Evolutionary conservation across 2,329 filamentous ascomycete genomes (phyloP).

Genomic region (Trichoderma guizhouense): DNA sequence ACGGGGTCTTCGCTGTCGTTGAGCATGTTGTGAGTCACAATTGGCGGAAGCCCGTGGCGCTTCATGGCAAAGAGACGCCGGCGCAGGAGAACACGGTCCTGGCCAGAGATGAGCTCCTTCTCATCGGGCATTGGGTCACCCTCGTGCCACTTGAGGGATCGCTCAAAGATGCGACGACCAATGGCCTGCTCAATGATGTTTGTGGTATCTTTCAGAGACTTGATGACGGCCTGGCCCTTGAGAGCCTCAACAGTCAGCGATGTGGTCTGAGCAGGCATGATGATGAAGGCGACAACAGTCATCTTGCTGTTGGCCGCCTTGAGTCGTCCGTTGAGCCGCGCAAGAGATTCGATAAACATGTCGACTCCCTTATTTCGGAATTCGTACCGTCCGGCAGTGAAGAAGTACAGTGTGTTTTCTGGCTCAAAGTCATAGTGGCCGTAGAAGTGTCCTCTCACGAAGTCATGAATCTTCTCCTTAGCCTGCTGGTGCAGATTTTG

Average conservation of each 20-base stretch:
- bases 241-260: constrained; percentile 93
- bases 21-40: constrained; percentile 98
- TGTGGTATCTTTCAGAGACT: constrained; percentile 88
- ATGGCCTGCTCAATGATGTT: constrained; percentile 91
- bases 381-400: constrained; percentile 95
- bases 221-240: constrained; percentile 96
- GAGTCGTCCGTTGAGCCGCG: constrained; percentile 88
- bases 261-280: constrained; percentile 96
- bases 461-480: constrained; percentile 98
- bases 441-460: constrained; percentile 96
- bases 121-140: constrained; percentile 91
- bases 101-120: constrained; percentile 88
- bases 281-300: constrained; percentile 95
- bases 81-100: constrained; percentile 89
- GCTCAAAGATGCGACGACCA: constrained; percentile 89
- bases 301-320: constrained; percentile 82
- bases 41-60: constrained; percentile 81
- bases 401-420: constrained; percentile 96
- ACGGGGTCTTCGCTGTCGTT: constrained; percentile 93
- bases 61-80: constrained; percentile 96
- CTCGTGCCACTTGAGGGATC: constrained; percentile 92
- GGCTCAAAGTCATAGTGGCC: constrained; percentile 96
- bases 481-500: constrained; percentile 95
- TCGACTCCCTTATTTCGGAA: constrained; percentile 98
- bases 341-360: constrained; percentile 98